These are phyloP conservation scores for Parachlorella kessleri DNA, from an alignment of 139 green algal species.

Conservation along the genomic window DNA sequence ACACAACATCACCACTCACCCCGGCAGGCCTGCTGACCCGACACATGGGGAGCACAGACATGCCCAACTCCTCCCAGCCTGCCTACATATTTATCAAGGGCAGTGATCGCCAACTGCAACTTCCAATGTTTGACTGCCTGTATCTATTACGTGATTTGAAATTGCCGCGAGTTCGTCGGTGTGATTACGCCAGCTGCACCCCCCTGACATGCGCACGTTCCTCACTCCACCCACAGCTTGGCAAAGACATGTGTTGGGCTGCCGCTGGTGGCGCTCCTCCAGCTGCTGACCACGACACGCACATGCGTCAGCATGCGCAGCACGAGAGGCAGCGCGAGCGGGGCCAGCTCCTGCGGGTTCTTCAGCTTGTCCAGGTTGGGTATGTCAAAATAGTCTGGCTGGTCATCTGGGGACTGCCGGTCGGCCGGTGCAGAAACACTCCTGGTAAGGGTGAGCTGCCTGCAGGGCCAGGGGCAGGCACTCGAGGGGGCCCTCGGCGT, in stretches of 20 bases:
- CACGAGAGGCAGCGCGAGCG: slow-evolving; percentile 31
- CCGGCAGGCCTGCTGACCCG: no score
- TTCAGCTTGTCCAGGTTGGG: slow-evolving; percentile 24
- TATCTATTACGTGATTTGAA: no score
- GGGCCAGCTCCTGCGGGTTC: slow-evolving; percentile 24
- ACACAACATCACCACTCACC: no score
- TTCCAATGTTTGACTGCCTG: no score
- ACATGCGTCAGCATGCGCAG: slow-evolving; percentile 42
- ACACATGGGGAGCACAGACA: no score
- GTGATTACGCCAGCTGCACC: no score
- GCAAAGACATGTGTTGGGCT: slow-evolving; percentile 32
- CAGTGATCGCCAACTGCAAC: no score
- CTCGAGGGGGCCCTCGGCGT: background rate
- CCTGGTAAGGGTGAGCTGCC: background rate
- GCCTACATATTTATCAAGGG: no score
- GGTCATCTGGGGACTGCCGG: background rate
- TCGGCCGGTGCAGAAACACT: background rate
- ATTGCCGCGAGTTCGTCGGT: no score
- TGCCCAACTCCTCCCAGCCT: no score
- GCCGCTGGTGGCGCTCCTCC: slow-evolving; percentile 32
- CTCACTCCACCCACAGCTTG: slow-evolving; percentile 28
- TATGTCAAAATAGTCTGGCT: slow-evolving; percentile 18
- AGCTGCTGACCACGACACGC: slow-evolving; percentile 38
- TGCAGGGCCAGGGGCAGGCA: background rate
- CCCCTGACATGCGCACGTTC: background rate